Evolutionary conservation across 2,329 filamentous ascomycete genomes (phyloP).

Genomic region (Pseudogymnoascus verrucosus): DNA sequence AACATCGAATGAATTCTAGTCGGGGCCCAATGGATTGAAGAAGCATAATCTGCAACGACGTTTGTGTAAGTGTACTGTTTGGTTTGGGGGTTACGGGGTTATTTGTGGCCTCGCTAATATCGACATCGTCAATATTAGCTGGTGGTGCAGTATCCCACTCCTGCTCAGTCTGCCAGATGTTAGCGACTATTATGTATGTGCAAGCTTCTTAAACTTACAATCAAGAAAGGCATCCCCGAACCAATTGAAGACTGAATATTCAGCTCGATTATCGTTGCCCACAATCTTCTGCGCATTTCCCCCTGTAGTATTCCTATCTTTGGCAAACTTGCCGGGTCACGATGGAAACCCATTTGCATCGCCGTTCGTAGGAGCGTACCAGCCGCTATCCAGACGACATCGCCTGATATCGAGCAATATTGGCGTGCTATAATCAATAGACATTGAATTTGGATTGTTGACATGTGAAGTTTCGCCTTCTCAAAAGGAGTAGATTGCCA

Average conservation of each 20-base stretch:
- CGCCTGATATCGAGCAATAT: slow-evolving; percentile 39
- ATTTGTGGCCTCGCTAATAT: slow-evolving; percentile 34
- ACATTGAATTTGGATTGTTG: slow-evolving; percentile 43
- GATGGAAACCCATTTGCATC: slow-evolving; percentile 51
- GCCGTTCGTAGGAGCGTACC: slow-evolving; percentile 45
- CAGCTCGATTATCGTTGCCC: slow-evolving; percentile 48
- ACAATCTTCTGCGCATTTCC: slow-evolving; percentile 48
- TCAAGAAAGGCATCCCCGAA: slow-evolving; percentile 42
- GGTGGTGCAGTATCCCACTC: slow-evolving; percentile 46
- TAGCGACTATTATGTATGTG: background rate
- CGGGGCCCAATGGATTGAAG: slow-evolving; percentile 37
- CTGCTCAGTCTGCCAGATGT: slow-evolving; percentile 21
- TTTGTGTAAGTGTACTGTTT: slow-evolving; percentile 35
- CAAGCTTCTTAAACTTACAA: slow-evolving; percentile 20
- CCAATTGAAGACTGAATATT: slow-evolving; percentile 44
- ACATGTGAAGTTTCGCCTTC: slow-evolving; percentile 42
- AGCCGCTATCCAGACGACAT: slow-evolving; percentile 44
- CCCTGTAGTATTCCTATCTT: slow-evolving; percentile 39
- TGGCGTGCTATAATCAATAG: slow-evolving; percentile 44
- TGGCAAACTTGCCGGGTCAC: slow-evolving; percentile 44
- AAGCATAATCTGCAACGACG: slow-evolving; percentile 41
- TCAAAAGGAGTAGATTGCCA: slow-evolving; percentile 31
- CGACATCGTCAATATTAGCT: slow-evolving; percentile 43
- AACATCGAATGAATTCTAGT: slow-evolving; percentile 35
- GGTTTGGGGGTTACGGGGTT: slow-evolving; percentile 19